These are phyloP conservation scores for Penicillium sp. DNA, from an alignment of 2,329 filamentous ascomycete species.

Conservation along the genomic window DNA sequence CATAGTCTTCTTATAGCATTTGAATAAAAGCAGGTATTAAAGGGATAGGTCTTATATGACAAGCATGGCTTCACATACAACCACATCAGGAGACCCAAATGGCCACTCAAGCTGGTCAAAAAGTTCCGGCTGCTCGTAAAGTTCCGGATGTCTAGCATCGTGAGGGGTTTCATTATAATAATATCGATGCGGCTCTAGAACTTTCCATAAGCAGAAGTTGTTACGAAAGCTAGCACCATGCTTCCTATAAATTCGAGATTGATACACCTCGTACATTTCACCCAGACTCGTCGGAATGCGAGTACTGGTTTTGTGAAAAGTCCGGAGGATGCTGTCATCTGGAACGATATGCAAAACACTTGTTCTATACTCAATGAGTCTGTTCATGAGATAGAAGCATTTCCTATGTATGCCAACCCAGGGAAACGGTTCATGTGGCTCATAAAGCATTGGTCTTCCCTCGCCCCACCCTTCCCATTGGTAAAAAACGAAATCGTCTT, in stretches of 20 bases:
- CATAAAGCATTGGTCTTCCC: background rate
- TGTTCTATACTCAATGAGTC: background rate
- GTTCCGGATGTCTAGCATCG: background rate
- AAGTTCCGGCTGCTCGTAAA: background rate
- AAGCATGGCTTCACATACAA: background rate
- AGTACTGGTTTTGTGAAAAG: background rate
- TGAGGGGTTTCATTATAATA: background rate
- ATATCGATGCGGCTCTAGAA: background rate
- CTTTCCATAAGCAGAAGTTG: background rate
- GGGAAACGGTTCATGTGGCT: background rate
- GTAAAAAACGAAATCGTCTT: background rate
- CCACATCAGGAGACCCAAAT: background rate
- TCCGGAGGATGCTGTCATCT: background rate
- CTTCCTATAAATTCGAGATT: background rate
- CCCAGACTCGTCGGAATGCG: background rate
- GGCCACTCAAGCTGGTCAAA: background rate
- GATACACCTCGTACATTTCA: slow-evolving; percentile 4
- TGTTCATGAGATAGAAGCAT: slow-evolving; percentile 1
- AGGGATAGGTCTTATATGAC: no score
- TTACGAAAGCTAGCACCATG: background rate
- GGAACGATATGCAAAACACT: background rate
- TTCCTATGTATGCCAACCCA: slow-evolving; percentile 3
- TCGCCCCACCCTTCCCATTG: background rate
- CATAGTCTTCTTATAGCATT: background rate
- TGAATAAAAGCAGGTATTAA: no score